A percentile compares a stretch with the other conserved stretches of the same genome.
These are phyloP conservation scores for Ligustrum vulgare DNA, from an alignment of 257 asterid genomes.

Conservation along the genomic window DNA sequence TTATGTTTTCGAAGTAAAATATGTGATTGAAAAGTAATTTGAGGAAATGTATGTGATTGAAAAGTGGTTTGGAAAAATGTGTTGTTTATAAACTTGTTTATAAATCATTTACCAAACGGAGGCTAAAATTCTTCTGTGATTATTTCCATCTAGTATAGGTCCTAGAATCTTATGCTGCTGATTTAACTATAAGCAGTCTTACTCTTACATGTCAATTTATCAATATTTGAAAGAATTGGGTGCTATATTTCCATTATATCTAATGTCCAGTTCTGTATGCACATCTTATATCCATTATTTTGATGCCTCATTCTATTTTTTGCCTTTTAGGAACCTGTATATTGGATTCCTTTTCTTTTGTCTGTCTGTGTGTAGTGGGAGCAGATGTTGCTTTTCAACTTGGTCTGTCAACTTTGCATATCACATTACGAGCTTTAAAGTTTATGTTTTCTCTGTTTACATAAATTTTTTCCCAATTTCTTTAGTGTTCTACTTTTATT, in stretches of 20 bases:
- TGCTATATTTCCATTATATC: neutral
- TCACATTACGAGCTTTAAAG: neutral
- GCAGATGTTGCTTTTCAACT: neutral
- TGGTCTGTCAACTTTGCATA: neutral
- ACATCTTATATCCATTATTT: neutral
- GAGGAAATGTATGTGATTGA: too few species aligned
- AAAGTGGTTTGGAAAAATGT: too few species aligned
- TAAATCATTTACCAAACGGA: too few species aligned
- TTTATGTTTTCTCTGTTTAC: neutral
- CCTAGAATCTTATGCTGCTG: too few species aligned
- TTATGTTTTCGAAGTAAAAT: too few species aligned
- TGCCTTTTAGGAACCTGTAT: neutral
- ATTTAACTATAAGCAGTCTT: too few species aligned
- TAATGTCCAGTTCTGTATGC: neutral
- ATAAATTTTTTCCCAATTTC: neutral
- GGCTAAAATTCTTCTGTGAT: neutral
- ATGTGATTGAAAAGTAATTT: too few species aligned
- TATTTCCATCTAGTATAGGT: neutral
- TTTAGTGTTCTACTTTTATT: neutral
- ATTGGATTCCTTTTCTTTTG: neutral
- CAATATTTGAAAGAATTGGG: neutral
- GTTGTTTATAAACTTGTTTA: too few species aligned
- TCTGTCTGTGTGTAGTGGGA: neutral
- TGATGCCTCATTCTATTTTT: neutral
- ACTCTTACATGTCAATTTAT: neutral